Percentiles rank a stretch among this genome's conserved stretches.
Evolutionary conservation across 1,284 basidiomycete species (phyloP).

Genomic region (Vanrija sp.): DNA sequence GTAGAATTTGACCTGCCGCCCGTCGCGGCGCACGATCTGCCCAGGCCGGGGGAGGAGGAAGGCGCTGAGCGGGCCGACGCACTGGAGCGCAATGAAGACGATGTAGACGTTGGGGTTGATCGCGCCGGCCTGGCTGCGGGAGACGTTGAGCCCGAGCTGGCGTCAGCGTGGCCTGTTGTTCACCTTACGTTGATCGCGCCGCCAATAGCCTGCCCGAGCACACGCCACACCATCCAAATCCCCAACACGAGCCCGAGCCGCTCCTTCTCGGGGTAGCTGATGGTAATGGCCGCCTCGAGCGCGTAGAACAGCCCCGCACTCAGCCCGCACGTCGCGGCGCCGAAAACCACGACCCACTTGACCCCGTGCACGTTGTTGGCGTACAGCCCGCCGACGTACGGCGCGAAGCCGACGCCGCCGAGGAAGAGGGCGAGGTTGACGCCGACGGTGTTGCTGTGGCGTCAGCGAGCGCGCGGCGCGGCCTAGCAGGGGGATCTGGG

Average conservation of each 20-base stretch:
- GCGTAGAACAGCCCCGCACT: slow-evolving; percentile 40
- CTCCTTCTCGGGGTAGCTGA: slow-evolving; percentile 31
- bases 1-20: neutral
- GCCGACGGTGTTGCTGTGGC: neutral
- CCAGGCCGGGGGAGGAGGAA: slow-evolving; percentile 7
- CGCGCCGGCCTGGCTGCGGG: slow-evolving; percentile 9
- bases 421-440: slow-evolving; percentile 7
- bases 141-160: slow-evolving; percentile 32
- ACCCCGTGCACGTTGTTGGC: slow-evolving; percentile 25
- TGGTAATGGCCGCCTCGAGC: slow-evolving; percentile 19
- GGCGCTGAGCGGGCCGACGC: slow-evolving; percentile 17
- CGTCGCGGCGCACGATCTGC: slow-evolving; percentile 5
- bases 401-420: slow-evolving; percentile 25
- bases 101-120: slow-evolving; percentile 13
- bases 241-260: slow-evolving; percentile 34
- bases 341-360: slow-evolving; percentile 32
- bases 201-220: slow-evolving; percentile 35
- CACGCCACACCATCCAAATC: slow-evolving; percentile 34
- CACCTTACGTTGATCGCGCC: slow-evolving; percentile 28
- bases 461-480: no score
- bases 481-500: no score
- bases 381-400: slow-evolving; percentile 38
- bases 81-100: slow-evolving; percentile 38
- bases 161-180: no score
- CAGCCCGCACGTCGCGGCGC: slow-evolving; percentile 30